Evolutionary conservation across 176 grass and related monocot genomes (phyloP), one percentile per base, ranked within the genome.

Genomic region (Aegilops longissima): DNA sequence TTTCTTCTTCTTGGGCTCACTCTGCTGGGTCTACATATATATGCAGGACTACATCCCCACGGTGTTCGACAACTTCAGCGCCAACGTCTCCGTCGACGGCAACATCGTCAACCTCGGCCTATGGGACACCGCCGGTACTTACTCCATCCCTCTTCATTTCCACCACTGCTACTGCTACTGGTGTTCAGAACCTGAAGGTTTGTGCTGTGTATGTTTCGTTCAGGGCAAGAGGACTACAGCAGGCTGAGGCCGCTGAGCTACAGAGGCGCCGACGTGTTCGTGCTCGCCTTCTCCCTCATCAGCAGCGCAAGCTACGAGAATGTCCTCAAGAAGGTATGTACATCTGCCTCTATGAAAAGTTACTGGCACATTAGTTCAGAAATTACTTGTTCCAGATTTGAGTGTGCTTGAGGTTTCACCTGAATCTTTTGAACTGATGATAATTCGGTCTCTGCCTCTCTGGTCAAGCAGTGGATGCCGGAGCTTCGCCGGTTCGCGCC

Each of bases 41-140:
- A 0, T 13, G 5, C 90, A 95, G 93, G 93, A 95, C 23, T 95
- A 95, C 70, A 95, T 95, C 63, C 93, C 93, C 67, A 95, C 93
- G 10, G 93, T 95, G 27, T 95, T 95, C 79, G 93, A 95, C 76
- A 95, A 95, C 44, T 95, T 95, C 88, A 95, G 93, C 34, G 93
- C 93, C 11, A 95, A 95, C 80, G 93, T 95, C 35, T 95, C 88
- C 20, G 93, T 92, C 16, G 90, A 95, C 56, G 90, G 93, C 6
- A 95, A 80, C 80, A 95, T 93, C 18, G 91, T 93, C 66, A 93
- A 95, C 79, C 33, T 95, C 69, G 93, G 93, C 14, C 68, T 93
- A 18, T 95, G 94, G 92, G 92, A 93, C 52, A 95, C 94, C 62
- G 94, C 94, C 4, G 94, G 94, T 95, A 54, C 20, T 40, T 24